phyloP scores from a whole-genome alignment of 495 filamentous ascomycete genomes.

The Tuber magnatum region DNA sequence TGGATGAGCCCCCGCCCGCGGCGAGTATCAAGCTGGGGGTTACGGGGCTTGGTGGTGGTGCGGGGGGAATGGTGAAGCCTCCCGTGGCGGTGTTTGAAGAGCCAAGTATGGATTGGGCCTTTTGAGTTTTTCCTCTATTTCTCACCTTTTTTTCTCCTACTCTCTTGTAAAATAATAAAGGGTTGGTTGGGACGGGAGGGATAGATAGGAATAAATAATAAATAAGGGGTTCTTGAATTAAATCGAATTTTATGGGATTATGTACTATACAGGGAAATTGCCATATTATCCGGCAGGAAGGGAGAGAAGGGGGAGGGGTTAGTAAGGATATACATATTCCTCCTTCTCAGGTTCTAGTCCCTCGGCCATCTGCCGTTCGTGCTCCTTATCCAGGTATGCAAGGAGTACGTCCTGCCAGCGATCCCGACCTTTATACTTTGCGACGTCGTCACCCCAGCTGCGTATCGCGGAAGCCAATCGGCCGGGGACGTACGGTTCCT shows the following conservation, averaged over 20 bases:
- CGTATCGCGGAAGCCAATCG: constrained; percentile 64
- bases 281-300: background rate
- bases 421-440: constrained; percentile 75
- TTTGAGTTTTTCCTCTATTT: constrained; percentile 15
- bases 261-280: background rate
- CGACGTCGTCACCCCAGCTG: constrained; percentile 83
- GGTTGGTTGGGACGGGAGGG: background rate
- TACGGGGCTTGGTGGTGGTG: constrained; percentile 22
- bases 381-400: constrained; percentile 74
- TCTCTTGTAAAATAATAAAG: background rate
- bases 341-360: constrained; percentile 58
- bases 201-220: background rate
- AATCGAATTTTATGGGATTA: background rate
- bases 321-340: constrained; percentile 47
- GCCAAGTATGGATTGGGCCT: constrained; percentile 66
- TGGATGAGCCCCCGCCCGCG: constrained; percentile 56
- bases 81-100: constrained; percentile 81
- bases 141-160: background rate
- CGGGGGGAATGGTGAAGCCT: constrained; percentile 50
- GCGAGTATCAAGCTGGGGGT: constrained; percentile 1
- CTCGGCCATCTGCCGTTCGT: constrained; percentile 62
- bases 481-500: constrained; percentile 66
- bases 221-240: background rate
- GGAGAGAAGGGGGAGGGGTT: background rate
- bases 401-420: constrained; percentile 70